Evolutionary conservation across 139 green algal species (phyloP).

Genomic region (Auxenochlorella protothecoides): DNA sequence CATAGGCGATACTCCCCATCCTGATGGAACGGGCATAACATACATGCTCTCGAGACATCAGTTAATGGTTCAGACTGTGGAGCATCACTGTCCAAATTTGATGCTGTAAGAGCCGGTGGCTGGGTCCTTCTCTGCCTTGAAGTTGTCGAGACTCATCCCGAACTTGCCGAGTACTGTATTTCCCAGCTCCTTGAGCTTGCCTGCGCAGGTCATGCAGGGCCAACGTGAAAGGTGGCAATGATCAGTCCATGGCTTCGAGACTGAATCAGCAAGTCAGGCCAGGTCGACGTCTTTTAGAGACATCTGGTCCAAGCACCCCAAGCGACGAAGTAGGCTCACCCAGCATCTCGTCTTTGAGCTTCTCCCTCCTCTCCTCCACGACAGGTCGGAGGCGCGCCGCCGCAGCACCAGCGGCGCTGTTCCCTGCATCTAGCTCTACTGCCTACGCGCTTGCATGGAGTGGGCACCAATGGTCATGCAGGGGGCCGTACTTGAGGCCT

Average conservation of each 20-base stretch:
- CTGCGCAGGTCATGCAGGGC: constrained; percentile 15
- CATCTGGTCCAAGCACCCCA: too few relatives aligned
- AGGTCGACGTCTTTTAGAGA: too few relatives aligned
- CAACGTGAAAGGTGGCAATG: not conserved
- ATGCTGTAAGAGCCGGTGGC: constrained; percentile 83
- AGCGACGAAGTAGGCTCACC: constrained; percentile 11
- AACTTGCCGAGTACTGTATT: constrained; percentile 95
- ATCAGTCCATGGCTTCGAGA: not conserved
- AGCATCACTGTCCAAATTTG: constrained; percentile 62
- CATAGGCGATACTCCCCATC: too few relatives aligned
- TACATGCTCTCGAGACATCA: constrained; percentile 5
- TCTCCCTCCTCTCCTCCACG: constrained; percentile 73
- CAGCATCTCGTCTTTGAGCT: constrained; percentile 87
- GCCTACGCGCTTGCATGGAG: constrained; percentile 24
- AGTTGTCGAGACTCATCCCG: constrained; percentile 91
- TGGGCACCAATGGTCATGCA: not conserved
- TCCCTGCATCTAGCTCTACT: constrained; percentile 53
- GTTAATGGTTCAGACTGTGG: not conserved
- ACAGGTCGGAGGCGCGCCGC: constrained; percentile 54
- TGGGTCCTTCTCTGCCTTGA: constrained; percentile 92
- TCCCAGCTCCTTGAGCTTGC: constrained; percentile 94
- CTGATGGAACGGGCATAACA: not conserved
- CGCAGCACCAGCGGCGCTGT: constrained; percentile 28
- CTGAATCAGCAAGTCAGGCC: not conserved
- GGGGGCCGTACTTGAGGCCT: not conserved